phyloP scores from a whole-genome alignment of 176 grass and related monocot species.

The Bolboschoenus planiculmis region DNA sequence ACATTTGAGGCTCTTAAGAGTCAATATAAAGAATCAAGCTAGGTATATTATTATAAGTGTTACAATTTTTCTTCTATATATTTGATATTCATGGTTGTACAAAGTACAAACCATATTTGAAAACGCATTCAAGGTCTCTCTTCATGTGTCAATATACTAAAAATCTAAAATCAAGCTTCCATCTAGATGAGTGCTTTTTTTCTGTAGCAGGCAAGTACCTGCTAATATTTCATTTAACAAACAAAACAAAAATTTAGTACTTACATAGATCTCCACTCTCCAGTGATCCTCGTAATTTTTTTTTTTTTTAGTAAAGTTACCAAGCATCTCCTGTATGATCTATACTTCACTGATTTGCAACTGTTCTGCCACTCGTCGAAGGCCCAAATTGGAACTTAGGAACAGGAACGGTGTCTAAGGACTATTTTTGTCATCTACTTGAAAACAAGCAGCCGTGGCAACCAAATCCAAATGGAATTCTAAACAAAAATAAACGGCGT shows the following conservation, averaged over 20 bases:
- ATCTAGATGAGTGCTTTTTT: too few species aligned
- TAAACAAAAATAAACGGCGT: neutral
- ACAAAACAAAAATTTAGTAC: neutral
- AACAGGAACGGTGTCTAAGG: too few species aligned
- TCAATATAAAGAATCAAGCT: neutral
- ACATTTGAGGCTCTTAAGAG: neutral
- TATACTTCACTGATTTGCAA: too few species aligned
- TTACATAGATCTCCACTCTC: too few species aligned
- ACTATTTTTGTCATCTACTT: too few species aligned
- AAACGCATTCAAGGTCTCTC: neutral
- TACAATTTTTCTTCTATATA: neutral
- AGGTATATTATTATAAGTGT: neutral
- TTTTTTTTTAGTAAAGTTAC: too few species aligned
- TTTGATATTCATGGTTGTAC: neutral
- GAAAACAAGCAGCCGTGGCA: neutral
- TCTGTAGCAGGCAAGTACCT: too few species aligned
- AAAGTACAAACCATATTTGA: neutral
- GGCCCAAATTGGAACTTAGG: too few species aligned
- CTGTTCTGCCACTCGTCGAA: too few species aligned
- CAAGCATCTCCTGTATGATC: too few species aligned
- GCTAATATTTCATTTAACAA: neutral
- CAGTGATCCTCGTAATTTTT: too few species aligned
- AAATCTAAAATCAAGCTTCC: neutral
- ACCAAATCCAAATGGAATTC: neutral
- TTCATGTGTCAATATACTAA: neutral